Conservation (phyloP, 2,329 filamentous ascomycete species). For the Exophiala sp. region DNA sequence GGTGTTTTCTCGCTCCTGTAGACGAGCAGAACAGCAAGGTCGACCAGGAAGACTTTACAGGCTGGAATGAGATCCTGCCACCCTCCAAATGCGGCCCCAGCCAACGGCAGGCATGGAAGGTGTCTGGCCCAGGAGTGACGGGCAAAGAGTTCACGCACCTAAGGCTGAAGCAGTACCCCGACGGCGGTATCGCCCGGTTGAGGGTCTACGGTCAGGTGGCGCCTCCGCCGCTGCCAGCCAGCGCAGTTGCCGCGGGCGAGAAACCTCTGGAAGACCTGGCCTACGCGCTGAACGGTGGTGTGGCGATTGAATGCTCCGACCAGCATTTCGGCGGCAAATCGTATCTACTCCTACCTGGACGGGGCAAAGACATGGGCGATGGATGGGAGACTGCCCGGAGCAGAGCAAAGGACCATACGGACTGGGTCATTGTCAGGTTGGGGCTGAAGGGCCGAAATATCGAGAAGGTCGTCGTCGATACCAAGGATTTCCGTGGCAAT, state of each 20-base stretch:
- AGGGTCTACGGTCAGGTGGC: conserved; percentile 41
- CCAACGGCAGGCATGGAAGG: conserved; percentile 40
- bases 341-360: conserved; percentile 40
- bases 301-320: conserved; percentile 38
- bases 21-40: conserved; percentile 31
- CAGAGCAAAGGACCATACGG: conserved; percentile 36
- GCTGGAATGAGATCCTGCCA: conserved; percentile 39
- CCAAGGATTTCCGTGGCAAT: conserved; percentile 43
- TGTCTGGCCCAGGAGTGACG: conserved; percentile 25
- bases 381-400: conserved; percentile 42
- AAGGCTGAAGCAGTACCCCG: conserved; percentile 42
- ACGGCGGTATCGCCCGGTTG: conserved; percentile 42
- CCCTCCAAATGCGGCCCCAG: conserved; percentile 37
- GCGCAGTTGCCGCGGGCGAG: conserved; percentile 12
- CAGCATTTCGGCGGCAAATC: conserved; percentile 40
- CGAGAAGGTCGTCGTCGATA: conserved; percentile 39
- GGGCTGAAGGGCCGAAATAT: conserved; percentile 36
- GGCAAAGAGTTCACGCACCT: conserved; percentile 40
- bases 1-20: conserved; percentile 29
- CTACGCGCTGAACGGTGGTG: conserved; percentile 38
- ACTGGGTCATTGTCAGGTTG: conserved; percentile 40
- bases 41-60: conserved; percentile 32
- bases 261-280: conserved; percentile 37
- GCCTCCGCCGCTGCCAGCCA: conserved; percentile 30
- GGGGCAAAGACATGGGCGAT: conserved; percentile 42